Percentiles rank a stretch among this genome's conserved stretches.
phyloP scores from a whole-genome alignment of 371 early-diverging fungal genomes.

The Encephalitozoon hellem region DNA sequence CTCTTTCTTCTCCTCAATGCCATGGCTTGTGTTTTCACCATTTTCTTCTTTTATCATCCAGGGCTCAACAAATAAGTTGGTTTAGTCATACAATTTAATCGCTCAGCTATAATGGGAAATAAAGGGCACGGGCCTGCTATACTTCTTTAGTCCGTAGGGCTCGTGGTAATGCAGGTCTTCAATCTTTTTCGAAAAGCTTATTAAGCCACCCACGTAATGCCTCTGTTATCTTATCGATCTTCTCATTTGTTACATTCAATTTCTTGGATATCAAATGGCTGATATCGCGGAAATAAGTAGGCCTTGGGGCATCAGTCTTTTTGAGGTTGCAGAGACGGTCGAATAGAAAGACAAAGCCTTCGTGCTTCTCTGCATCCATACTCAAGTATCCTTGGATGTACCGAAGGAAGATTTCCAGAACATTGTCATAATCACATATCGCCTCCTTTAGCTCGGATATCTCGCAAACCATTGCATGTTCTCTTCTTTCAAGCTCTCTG shows the following conservation, averaged over 20 bases:
- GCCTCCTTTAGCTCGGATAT: slow-evolving; percentile 37
- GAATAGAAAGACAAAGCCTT: slow-evolving; percentile 32
- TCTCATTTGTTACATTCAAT: slow-evolving; percentile 30
- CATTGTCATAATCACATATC: slow-evolving; percentile 33
- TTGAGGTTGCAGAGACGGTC: slow-evolving; percentile 39
- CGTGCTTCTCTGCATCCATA: not conserved
- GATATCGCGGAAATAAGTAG: slow-evolving; percentile 24
- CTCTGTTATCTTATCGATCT: slow-evolving; percentile 27
- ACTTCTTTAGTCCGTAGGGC: not conserved
- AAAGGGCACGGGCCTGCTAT: not conserved
- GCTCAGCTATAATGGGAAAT: not conserved
- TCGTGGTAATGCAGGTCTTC: not conserved
- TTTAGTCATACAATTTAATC: not conserved
- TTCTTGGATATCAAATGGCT: slow-evolving; percentile 20
- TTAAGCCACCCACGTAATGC: slow-evolving; percentile 15
- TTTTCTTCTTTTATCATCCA: not conserved
- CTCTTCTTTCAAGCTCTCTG: slow-evolving; percentile 46
- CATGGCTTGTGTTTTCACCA: not conserved
- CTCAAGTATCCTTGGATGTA: slow-evolving; percentile 16
- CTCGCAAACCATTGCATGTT: slow-evolving; percentile 15
- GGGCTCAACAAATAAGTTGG: not conserved
- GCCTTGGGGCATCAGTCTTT: slow-evolving; percentile 5
- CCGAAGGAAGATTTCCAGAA: slow-evolving; percentile 30
- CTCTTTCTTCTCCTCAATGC: not conserved
- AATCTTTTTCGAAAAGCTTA: slow-evolving; percentile 28